Evolutionary conservation across 768 basidiomycete genomes (phyloP).

Genomic region (Amanita exitialis): DNA sequence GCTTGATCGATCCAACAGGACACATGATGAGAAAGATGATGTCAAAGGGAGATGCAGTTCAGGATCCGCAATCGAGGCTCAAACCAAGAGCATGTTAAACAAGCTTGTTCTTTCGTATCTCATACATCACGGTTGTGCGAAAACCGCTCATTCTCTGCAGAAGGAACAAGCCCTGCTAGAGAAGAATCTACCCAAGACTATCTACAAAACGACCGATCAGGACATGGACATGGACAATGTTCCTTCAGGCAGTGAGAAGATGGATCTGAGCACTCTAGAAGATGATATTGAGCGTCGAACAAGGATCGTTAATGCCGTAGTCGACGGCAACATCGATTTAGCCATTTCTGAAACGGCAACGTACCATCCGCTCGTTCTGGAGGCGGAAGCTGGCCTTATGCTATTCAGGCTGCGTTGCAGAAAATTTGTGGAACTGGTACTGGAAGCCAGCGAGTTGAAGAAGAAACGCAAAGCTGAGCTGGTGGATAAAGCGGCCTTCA

Average conservation of each 20-base stretch:
- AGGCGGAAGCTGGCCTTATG: slow-evolving; percentile 58
- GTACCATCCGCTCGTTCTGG: slow-evolving; percentile 56
- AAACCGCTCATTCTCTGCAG: slow-evolving; percentile 59
- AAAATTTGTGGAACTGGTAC: slow-evolving; percentile 75
- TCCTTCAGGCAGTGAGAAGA: slow-evolving; percentile 8
- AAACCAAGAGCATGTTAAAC: slow-evolving; percentile 50
- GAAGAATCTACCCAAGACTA: not conserved
- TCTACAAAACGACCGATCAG: slow-evolving; percentile 14
- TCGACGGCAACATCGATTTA: slow-evolving; percentile 59
- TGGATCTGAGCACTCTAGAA: slow-evolving; percentile 18
- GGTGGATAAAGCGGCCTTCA: slow-evolving; percentile 11
- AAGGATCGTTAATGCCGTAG: slow-evolving; percentile 59
- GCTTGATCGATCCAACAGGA: slow-evolving; percentile 14
- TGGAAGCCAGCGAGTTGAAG: slow-evolving; percentile 61
- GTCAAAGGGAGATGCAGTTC: slow-evolving; percentile 13
- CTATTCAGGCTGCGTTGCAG: slow-evolving; percentile 77
- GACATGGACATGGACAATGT: slow-evolving; percentile 42
- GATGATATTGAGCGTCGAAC: slow-evolving; percentile 59
- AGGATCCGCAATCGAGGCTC: slow-evolving; percentile 27
- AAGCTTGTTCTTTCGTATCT: slow-evolving; percentile 74
- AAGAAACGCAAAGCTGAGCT: slow-evolving; percentile 42
- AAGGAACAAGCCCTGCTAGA: slow-evolving; percentile 21
- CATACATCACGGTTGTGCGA: slow-evolving; percentile 75
- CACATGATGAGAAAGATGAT: slow-evolving; percentile 11
- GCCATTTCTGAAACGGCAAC: slow-evolving; percentile 47